These are phyloP conservation scores for Pouteria campechiana DNA, from an alignment of 179 eudicot genomes.

Conservation along the genomic window DNA sequence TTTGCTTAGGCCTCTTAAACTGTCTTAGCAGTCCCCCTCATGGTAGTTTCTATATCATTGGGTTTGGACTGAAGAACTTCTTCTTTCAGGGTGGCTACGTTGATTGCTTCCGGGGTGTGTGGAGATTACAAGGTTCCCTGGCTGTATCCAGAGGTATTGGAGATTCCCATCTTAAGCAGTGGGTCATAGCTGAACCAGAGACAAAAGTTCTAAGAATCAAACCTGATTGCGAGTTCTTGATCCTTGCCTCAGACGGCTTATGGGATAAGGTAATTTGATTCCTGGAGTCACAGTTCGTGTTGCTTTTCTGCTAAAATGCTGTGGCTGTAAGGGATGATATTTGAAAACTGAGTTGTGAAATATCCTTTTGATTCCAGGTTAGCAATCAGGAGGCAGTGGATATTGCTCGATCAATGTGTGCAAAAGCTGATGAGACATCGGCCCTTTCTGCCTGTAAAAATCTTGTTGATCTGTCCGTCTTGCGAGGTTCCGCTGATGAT, in stretches of 20 bases:
- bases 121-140: conserved; percentile 62
- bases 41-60: too few species aligned
- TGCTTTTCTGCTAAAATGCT: too few species aligned
- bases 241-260: conserved; percentile 64
- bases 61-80: neutral
- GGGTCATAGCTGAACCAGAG: conserved; percentile 57
- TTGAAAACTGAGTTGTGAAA: too few species aligned
- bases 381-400: conserved; percentile 68
- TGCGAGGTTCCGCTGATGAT: conserved; percentile 57
- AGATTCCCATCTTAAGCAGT: conserved; percentile 39
- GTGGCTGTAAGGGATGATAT: too few species aligned
- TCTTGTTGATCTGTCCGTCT: conserved; percentile 36
- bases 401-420: conserved; percentile 20
- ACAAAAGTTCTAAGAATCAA: conserved; percentile 21
- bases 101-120: conserved; percentile 39
- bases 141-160: conserved; percentile 66
- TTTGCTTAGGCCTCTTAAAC: too few species aligned
- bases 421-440: conserved; percentile 8
- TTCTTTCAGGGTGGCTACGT: conserved; percentile 50
- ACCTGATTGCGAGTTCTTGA: conserved; percentile 40
- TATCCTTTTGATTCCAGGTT: conserved; percentile 26
- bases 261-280: conserved; percentile 44
- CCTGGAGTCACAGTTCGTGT: too few species aligned
- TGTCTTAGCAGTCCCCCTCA: too few species aligned
- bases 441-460: conserved; percentile 39